Conservation (phyloP, 768 basidiomycete genomes). For the Russula sp. region DNA sequence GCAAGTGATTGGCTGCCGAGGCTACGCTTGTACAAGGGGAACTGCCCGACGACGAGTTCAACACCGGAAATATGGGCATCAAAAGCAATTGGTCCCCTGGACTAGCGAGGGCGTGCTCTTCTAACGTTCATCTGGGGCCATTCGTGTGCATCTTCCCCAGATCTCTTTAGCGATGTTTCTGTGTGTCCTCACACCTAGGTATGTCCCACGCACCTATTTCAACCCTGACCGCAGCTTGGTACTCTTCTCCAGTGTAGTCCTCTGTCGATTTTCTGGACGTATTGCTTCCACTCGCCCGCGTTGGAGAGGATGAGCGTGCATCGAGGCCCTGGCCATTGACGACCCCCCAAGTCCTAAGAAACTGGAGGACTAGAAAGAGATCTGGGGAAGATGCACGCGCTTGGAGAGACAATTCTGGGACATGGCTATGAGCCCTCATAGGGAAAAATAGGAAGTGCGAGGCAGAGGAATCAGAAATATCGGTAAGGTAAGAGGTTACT, state of each 20-base stretch:
- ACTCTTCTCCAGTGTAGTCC: slow-evolving; percentile 67
- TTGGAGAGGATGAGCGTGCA: slow-evolving; percentile 57
- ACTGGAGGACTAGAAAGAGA: slow-evolving; percentile 55
- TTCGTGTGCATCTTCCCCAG: no score
- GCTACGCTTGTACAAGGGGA: no score
- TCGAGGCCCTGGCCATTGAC: slow-evolving; percentile 55
- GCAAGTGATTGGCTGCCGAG: no score
- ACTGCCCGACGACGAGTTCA: no score
- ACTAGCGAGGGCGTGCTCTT: no score
- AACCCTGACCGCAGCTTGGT: slow-evolving; percentile 60
- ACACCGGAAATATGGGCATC: no score
- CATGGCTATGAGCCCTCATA: slow-evolving; percentile 36
- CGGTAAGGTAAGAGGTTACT: no score
- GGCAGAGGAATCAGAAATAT: neutral
- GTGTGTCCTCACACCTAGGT: neutral
- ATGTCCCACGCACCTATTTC: slow-evolving; percentile 55
- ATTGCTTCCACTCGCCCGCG: slow-evolving; percentile 54
- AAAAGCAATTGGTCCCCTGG: no score
- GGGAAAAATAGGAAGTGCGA: neutral
- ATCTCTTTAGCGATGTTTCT: neutral
- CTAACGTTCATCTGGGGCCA: no score
- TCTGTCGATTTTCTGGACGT: slow-evolving; percentile 71
- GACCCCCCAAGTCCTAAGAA: slow-evolving; percentile 57
- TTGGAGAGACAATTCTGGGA: slow-evolving; percentile 91
- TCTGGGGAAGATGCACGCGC: slow-evolving; percentile 70